A percentile compares a stretch with the other conserved stretches of the same genome.
Evolutionary conservation across 352 stramenopile species (phyloP).

Genomic region (Phytophthora crassamura): DNA sequence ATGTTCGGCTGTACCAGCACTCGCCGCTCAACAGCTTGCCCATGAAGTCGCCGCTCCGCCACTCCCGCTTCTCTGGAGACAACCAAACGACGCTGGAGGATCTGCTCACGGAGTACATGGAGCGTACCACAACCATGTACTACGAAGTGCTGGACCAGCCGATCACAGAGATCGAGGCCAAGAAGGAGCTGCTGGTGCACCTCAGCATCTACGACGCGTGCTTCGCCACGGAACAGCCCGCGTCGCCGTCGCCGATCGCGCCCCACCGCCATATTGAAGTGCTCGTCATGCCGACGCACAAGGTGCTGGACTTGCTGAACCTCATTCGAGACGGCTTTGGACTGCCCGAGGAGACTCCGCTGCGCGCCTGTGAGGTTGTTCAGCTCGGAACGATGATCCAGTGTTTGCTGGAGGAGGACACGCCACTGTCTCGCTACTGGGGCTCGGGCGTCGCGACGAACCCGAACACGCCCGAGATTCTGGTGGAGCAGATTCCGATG

Average conservation of each 20-base stretch:
- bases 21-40: slow-evolving; percentile 67
- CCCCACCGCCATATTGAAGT: slow-evolving; percentile 60
- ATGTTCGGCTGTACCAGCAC: slow-evolving; percentile 86
- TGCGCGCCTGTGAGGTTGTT: slow-evolving; percentile 72
- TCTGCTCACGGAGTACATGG: slow-evolving; percentile 74
- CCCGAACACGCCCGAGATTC: slow-evolving; percentile 48
- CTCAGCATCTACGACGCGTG: slow-evolving; percentile 81
- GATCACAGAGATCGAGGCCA: slow-evolving; percentile 88
- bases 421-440: slow-evolving; percentile 63
- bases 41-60: slow-evolving; percentile 73
- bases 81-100: slow-evolving; percentile 71
- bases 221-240: slow-evolving; percentile 50
- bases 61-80: slow-evolving; percentile 68
- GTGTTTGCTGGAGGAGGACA: slow-evolving; percentile 46
- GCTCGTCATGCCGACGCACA: slow-evolving; percentile 63
- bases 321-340: slow-evolving; percentile 57
- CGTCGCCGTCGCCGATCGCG: slow-evolving; percentile 36
- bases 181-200: slow-evolving; percentile 81
- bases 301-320: slow-evolving; percentile 55
- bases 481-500: slow-evolving; percentile 60
- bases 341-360: slow-evolving; percentile 37
- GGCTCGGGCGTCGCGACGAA: slow-evolving; percentile 36
- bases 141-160: slow-evolving; percentile 75
- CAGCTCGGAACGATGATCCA: slow-evolving; percentile 67
- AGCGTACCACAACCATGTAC: slow-evolving; percentile 73